phyloP scores from a whole-genome alignment of 257 asterid species.

The Lithospermum erythrorhizon region DNA sequence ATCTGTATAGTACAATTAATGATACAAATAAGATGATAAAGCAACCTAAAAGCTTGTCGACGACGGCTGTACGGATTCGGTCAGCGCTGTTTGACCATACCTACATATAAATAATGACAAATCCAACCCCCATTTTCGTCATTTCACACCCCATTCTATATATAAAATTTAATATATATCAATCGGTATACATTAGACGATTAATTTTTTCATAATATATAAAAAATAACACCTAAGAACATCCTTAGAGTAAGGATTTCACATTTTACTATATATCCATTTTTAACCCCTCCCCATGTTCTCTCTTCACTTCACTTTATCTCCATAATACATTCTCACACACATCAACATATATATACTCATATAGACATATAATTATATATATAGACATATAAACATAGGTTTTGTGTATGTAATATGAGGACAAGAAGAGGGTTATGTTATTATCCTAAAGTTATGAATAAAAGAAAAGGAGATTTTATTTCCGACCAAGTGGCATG shows the following conservation, averaged over 20 bases:
- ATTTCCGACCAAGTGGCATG: conserved; percentile 16
- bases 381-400: no score
- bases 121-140: conserved; percentile 22
- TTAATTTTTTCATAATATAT: no score
- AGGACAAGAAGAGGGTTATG: conserved; percentile 46
- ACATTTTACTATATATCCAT: neutral
- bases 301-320: neutral
- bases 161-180: no score
- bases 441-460: conserved; percentile 33
- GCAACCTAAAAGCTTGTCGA: neutral
- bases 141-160: conserved; percentile 8
- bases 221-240: no score
- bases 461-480: conserved; percentile 20
- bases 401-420: conserved; percentile 16
- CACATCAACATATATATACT: no score
- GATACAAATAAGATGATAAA: neutral
- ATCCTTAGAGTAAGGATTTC: no score
- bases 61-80: conserved; percentile 49
- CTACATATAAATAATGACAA: conserved; percentile 7
- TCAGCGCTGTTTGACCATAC: conserved; percentile 52
- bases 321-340: neutral
- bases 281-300: neutral
- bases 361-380: no score
- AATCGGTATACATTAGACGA: no score
- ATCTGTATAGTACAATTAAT: no score